Base-by-base conservation (phyloP, 225 moss, liverwort and hornwort species). In the Pleurozium schreberi region DNA sequence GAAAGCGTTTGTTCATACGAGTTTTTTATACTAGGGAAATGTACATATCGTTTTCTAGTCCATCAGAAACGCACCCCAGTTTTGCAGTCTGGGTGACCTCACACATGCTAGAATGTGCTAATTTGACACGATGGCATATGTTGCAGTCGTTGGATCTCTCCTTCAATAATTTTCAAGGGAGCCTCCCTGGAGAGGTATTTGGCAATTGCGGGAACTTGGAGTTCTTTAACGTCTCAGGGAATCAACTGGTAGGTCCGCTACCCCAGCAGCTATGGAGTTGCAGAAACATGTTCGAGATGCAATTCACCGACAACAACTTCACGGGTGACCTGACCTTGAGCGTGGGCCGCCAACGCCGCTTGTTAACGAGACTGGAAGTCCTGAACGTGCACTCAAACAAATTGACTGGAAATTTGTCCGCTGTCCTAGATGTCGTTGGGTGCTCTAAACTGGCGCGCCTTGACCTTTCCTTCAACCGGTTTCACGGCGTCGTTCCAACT, bases 241-340 rank as follows among this genome's bases (percentile, higher is more conserved):
- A 94, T 66, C 59, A 76, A 59, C 77, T 94, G 65, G 43, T 45
- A 82, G 93, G 92, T 47, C 36, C 65, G 62, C 23, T 93, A 55
- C 91, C 93, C 59, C 38, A 89, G n/a, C 75, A 91, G 89, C 87
- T 93, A 67, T 94, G 94, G 94, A 84, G 60, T 57, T 94, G 92
- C 89, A 53, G 27, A 45, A 90, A 77, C 60, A 69, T 94, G 55
- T 43, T 80, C n/a, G 85, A 83, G 82, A 88, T 97, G 63, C 91
- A 93, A 80, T 92, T 97, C 68, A 88, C 92, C 62, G 84, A 91
- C 86, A 97, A 97, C 91, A 91, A 93, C 84, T 86, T 97, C 57
- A 91, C 94, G 40, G 96, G 96, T 16, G 85, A 89, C 59, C 87
- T 95, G 65, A 84, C 92, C n/a, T 73, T 71, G 74, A 60, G 89